Conservation (phyloP, 805 yeast species). For the Osmozyma mogii region DNA sequence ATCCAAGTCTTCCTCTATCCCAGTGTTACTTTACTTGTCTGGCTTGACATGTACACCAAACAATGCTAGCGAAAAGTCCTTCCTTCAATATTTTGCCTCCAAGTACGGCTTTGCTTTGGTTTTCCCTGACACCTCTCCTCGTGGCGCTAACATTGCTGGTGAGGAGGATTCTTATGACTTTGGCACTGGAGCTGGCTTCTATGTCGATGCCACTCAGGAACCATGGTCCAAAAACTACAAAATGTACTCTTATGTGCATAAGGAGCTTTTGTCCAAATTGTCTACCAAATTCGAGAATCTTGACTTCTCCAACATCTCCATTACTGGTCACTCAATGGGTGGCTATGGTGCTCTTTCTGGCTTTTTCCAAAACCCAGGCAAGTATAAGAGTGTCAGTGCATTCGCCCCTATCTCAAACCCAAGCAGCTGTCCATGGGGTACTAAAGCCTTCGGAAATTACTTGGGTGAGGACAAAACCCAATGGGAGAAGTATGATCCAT, state of each 20-base stretch:
- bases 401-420: slow-evolving; percentile 91
- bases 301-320: slow-evolving; percentile 59
- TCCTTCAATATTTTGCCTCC: slow-evolving; percentile 72
- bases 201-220: slow-evolving; percentile 70
- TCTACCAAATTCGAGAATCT: slow-evolving; percentile 36
- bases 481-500: slow-evolving; percentile 84
- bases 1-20: slow-evolving; percentile 35
- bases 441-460: slow-evolving; percentile 73
- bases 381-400: slow-evolving; percentile 75
- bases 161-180: slow-evolving; percentile 82
- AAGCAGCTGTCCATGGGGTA: slow-evolving; percentile 74
- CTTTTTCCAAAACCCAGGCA: slow-evolving; percentile 58
- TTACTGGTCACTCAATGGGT: slow-evolving; percentile 99
- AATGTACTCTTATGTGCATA: slow-evolving; percentile 78
- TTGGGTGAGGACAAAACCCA: slow-evolving; percentile 51
- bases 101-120: slow-evolving; percentile 80
- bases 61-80: slow-evolving; percentile 91
- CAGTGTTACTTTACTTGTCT: slow-evolving; percentile 72
- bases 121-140: slow-evolving; percentile 95
- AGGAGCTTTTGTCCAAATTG: slow-evolving; percentile 58
- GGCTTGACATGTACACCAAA: slow-evolving; percentile 93
- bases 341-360: slow-evolving; percentile 85
- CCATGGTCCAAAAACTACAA: slow-evolving; percentile 69
- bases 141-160: slow-evolving; percentile 73
- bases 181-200: slow-evolving; percentile 94